Base-by-base conservation (phyloP, 352 stramenopile species). In the Phytophthora sp. region DNA sequence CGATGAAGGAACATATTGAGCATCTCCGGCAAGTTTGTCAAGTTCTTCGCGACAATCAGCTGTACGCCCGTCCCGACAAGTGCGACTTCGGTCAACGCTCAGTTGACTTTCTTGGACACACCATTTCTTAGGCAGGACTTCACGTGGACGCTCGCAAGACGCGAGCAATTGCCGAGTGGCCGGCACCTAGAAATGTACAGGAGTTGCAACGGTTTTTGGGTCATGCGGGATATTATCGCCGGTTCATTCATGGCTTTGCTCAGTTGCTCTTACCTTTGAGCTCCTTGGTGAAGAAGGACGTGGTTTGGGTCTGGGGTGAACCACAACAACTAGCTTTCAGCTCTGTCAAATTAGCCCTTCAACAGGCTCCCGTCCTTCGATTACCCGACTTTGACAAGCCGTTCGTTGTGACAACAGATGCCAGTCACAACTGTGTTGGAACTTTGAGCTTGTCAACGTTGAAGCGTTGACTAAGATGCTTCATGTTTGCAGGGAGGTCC, bases 21-120 rank as follows among this genome's bases (percentile, higher is more conserved):
- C 72, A 75, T 18, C 13, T 80, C 1, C 35, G 43, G 0, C 38
- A 53, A 32, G 42, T 34, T 20, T 50, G 41, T 20, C n/a, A 6
- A 5, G 43, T 54, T 4, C 26, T 54, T 26, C 32, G 43, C 11
- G 23, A 38, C 23, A 17, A 55, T 18, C 23, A 50, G 4, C 10
- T 54, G 1, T 32, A 28, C n/a, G 42, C 24, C 17, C 1, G 20
- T 2, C 21, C 7, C 2, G 2, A 4, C 2, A 56, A 63, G 28
- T 52, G 32, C 24, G 12, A 26, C 20, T 51, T 56, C 37, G 54
- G 9, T 15, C 54, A 28, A 2, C 5, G 1, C 8, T 20, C 32
- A 4, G 26, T 63, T 10, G 37, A 2, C 1, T 50, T 63, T 38
- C 26, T 51, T 0, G 54, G 44, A 1, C 54, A 63, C 13, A 39